Evolutionary conservation across 1,284 basidiomycete species (phyloP).

Genomic region (Pisolithus thermaeus): DNA sequence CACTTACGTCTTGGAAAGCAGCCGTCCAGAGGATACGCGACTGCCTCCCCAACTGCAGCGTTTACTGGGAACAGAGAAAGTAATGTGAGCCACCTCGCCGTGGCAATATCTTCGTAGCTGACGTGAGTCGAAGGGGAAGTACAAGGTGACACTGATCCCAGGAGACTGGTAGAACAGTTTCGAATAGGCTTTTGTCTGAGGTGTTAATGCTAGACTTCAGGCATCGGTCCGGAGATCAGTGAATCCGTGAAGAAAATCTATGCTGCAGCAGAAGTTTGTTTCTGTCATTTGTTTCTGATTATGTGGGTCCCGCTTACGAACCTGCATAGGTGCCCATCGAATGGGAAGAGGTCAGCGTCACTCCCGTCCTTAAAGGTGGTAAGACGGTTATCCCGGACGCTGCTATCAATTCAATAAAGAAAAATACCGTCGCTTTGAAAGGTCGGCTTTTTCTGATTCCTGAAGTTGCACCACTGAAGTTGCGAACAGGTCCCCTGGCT

Average conservation of each 20-base stretch:
- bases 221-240: slow-evolving; percentile 98
- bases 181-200: slow-evolving; percentile 20
- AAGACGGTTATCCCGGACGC: slow-evolving; percentile 95
- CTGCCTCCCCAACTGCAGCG: slow-evolving; percentile 74
- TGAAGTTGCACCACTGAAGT: slow-evolving; percentile 7
- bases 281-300: slow-evolving; percentile 7
- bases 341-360: slow-evolving; percentile 99
- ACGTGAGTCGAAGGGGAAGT: slow-evolving; percentile 71
- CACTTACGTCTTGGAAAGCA: slow-evolving; percentile 25
- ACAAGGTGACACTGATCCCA: slow-evolving; percentile 88
- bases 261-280: slow-evolving; percentile 70
- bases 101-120: slow-evolving; percentile 1
- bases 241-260: slow-evolving; percentile 96
- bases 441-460: slow-evolving; percentile 42
- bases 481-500: slow-evolving; percentile 71
- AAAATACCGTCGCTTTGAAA: slow-evolving; percentile 97
- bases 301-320: slow-evolving; percentile 4
- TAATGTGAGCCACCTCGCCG: slow-evolving; percentile 52
- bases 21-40: slow-evolving; percentile 61
- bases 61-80: slow-evolving; percentile 85
- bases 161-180: slow-evolving; percentile 70
- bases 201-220: slow-evolving; percentile 36
- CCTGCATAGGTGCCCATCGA: slow-evolving; percentile 78
- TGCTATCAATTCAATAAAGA: slow-evolving; percentile 90
- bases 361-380: slow-evolving; percentile 89